Evolutionary conservation across 139 green algal genomes (phyloP), one percentile per base, ranked within the genome.

Genomic region (Coelastrella sp.): DNA sequence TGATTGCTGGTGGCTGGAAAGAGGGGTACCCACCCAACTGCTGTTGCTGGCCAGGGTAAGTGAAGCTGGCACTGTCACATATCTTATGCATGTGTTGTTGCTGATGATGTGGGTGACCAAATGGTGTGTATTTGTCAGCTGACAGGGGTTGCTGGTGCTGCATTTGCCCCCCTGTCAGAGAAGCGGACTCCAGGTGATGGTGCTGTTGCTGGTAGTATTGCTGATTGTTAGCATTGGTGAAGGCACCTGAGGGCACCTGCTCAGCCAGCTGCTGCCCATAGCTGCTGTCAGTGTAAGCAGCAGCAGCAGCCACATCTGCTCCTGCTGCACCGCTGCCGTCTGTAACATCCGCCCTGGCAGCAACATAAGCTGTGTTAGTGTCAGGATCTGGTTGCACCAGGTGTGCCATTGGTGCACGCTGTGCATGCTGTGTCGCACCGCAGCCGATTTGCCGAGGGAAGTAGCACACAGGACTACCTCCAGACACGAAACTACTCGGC

Each of bases 51-150:
- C 48, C 41, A 27, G 76, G 60, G 9, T 62, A 62, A 15, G 15
- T 11, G 23, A 32, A 3, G 37, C 4, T 7, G 79, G 8, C 25
- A 2, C 72, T 62, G 23, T 84, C 45, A 27, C 71, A 66, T 23
- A 57, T 83, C 17, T 73, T 38, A n/a, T 85, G 23, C 79, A 77
- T 63, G 38, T 85, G 79, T 41, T 77, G 79, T 62, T 85, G 79
- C 40, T 85, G 79, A 41, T 85, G 35, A 23, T 85, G 32, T 30
- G 35, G 60, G 40, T 85, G 62, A 13, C 60, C n/a, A 34, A 77
- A 66, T 7, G 60, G 79, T 5, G 35, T 68, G 34, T 67, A 59
- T 8, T 37, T 53, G 21, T 2, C 32, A 9, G 32, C 25, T 71
- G 62, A 40, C 7, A 67, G 59, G n/a, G 25, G 59, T 19, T 32